These are phyloP conservation scores for Colletotrichum lini DNA, from an alignment of 2,329 filamentous ascomycete species.

Conservation along the genomic window DNA sequence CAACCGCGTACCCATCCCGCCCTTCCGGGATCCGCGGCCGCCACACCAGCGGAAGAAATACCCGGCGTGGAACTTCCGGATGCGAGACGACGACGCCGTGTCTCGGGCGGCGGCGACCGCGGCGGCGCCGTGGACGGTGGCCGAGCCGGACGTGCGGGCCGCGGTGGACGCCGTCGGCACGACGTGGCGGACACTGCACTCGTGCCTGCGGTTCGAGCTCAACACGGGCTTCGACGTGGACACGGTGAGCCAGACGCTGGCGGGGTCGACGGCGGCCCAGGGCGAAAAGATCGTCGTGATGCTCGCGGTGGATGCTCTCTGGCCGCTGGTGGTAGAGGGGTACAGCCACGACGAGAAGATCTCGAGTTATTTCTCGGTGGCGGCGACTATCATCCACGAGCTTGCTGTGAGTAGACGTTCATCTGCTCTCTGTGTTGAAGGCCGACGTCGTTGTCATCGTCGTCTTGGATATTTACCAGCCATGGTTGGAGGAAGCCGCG, in stretches of 20 bases:
- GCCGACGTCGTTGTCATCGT: no score
- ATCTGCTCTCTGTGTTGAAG: not conserved
- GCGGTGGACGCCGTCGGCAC: not conserved
- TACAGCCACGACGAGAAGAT: slow-evolving; percentile 15
- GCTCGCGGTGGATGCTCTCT: not conserved
- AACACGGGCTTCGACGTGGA: no score
- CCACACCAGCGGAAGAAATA: not conserved
- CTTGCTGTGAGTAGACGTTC: not conserved
- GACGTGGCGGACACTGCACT: not conserved
- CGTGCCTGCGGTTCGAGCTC: not conserved
- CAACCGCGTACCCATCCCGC: slow-evolving; percentile 45
- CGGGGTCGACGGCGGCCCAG: not conserved
- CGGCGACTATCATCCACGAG: slow-evolving; percentile 11
- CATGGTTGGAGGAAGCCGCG: not conserved
- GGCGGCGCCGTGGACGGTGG: not conserved
- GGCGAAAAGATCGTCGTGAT: not conserved
- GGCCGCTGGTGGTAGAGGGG: not conserved
- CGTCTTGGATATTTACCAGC: not conserved
- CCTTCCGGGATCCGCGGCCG: slow-evolving; percentile 34
- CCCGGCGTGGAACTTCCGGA: not conserved
- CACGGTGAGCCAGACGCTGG: not conserved
- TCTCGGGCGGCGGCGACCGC: no score
- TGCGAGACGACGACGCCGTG: not conserved
- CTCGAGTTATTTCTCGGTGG: not conserved
- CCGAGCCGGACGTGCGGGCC: not conserved